Evolutionary conservation across 768 basidiomycete genomes (phyloP), one percentile per base, ranked within the genome.

Genomic region (Suillus weaverae): DNA sequence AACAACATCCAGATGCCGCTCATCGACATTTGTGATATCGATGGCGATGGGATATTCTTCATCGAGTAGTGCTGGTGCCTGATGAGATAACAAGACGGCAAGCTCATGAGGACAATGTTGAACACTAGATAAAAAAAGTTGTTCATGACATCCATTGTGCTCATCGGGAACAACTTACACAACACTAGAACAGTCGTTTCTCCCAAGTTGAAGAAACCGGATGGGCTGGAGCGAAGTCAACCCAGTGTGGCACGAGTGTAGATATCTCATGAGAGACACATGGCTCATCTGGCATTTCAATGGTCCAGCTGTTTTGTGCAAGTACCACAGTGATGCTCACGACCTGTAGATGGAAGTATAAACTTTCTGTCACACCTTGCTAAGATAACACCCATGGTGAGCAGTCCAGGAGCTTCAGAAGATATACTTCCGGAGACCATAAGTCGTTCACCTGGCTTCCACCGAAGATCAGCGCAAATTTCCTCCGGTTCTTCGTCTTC

Each of bases 41-140:
- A 98, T 79, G 13, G 74, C 72, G 68, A 98, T 89, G 0, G 91
- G 88, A 70, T 91, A 92, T 53, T 84, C 82, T 74, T 97, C 96
- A 66, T 91, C 89, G 41, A 97, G 75, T 73, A 89, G 92, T 1
- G 93, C 94, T 0, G 91, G 90, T 2, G 83, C 74, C 0, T 83
- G 77, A 64, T 94, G 89, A 1, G 80, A 74, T 53, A 95, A 72
- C 0, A 80, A 77, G 22, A 92, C 77, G 5, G 76, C 69, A 4
- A 97, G 70, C 0, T 76, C 74, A 66, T 92, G 92, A 0, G 87
- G 82, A 26, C 85, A 85, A 67, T 89, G 83, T 57, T 83, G 86
- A 48, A 92, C 83, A 26, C 89, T 92, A 43, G 7, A 44, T 39
- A 50, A 63, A 57, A 65, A 67, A 4, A 66, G 26, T 55, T 33